Evolutionary conservation across 441 rosid genomes (phyloP).

Genomic region (Erysimum cheiri): DNA sequence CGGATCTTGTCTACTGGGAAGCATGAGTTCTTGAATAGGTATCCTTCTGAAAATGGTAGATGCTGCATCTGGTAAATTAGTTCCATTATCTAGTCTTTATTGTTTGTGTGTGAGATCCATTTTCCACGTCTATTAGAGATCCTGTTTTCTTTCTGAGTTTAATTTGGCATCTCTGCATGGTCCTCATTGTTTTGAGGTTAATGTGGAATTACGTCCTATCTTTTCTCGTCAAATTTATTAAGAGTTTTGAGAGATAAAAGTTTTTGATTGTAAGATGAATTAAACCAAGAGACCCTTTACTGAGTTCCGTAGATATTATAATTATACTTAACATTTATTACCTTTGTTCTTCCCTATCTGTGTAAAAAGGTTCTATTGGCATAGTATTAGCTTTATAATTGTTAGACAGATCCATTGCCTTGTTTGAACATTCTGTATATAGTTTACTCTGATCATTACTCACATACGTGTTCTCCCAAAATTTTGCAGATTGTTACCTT

Average conservation of each 20-base stretch:
- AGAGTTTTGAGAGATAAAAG: background rate
- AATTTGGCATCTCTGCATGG: background rate
- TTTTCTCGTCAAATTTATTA: background rate
- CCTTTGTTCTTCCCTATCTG: background rate
- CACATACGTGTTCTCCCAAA: conserved; percentile 15
- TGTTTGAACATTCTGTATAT: conserved; percentile 17
- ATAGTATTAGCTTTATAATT: background rate
- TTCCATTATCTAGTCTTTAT: background rate
- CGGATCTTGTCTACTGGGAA: conserved; percentile 4
- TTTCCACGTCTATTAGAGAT: background rate
- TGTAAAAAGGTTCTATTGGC: background rate
- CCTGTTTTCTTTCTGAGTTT: background rate
- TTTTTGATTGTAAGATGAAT: no score
- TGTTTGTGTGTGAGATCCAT: conserved; percentile 3
- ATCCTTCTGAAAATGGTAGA: background rate
- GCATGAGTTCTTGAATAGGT: conserved; percentile 15
- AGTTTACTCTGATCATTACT: background rate
- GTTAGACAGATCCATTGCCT: conserved; percentile 10
- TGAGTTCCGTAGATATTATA: background rate
- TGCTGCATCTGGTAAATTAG: background rate
- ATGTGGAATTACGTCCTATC: background rate
- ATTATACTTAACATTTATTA: background rate
- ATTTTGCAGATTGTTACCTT: conserved; percentile 78
- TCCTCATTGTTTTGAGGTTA: background rate
- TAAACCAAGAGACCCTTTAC: background rate